Conservation (phyloP, 495 filamentous ascomycete species). For the Entonaema liquescens region DNA sequence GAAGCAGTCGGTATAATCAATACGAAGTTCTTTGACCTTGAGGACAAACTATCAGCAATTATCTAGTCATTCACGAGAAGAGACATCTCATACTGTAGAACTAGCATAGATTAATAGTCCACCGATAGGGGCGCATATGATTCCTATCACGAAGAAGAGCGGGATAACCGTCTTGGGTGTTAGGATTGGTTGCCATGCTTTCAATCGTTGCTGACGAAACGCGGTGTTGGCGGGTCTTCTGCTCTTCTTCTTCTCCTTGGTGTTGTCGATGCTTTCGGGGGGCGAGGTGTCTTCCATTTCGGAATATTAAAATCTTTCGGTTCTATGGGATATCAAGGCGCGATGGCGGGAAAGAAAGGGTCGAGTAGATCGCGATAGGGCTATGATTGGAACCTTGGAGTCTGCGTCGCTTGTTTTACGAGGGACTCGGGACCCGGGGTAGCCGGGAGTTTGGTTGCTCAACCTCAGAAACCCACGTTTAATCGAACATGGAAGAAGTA, state of each 20-base stretch:
- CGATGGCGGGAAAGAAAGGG: not conserved
- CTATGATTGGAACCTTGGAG: not conserved
- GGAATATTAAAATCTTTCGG: not conserved
- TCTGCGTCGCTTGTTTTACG: conserved; percentile 3
- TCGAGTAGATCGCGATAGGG: not conserved
- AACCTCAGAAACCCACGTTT: conserved; percentile 4
- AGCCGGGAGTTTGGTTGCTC: conserved; percentile 14
- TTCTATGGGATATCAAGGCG: not conserved
- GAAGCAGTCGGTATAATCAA: conserved; percentile 88
- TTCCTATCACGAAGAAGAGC: conserved; percentile 84
- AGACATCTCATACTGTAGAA: conserved; percentile 62
- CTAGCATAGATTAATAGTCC: conserved; percentile 86
- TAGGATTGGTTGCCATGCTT: conserved; percentile 96
- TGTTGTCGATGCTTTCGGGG: conserved; percentile 38
- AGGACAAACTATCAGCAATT: conserved; percentile 22
- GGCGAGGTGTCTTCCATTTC: conserved; percentile 45
- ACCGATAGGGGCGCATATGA: conserved; percentile 89
- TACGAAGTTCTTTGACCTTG: conserved; percentile 87
- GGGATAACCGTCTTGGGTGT: conserved; percentile 93
- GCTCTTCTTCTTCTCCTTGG: conserved; percentile 81
- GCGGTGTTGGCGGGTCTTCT: conserved; percentile 90
- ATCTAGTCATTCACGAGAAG: not conserved
- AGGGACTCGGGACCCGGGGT: conserved; percentile 16
- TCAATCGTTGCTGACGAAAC: conserved; percentile 89
- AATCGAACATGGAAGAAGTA: not conserved